phyloP scores from a whole-genome alignment of 495 filamentous ascomycete genomes.

The Aspergillus sclerotioniger region DNA sequence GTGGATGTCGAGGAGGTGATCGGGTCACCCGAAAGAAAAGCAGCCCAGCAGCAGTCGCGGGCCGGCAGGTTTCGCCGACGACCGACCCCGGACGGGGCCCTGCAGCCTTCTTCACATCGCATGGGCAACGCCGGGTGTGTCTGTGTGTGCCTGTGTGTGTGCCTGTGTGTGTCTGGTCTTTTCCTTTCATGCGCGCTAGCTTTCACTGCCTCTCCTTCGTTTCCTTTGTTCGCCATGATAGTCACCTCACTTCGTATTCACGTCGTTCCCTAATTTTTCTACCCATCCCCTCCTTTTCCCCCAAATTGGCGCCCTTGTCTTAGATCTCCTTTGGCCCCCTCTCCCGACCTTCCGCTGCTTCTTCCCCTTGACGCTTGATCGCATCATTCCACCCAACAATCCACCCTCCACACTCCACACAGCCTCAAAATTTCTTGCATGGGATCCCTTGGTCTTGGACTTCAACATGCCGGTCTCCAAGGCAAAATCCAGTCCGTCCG shows the following conservation, averaged over 20 bases:
- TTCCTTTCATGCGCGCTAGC: constrained; percentile 11
- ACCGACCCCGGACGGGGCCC: constrained; percentile 23
- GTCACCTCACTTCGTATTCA: neutral
- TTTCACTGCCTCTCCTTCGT: constrained; percentile 12
- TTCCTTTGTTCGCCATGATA: constrained; percentile 13
- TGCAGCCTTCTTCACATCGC: constrained; percentile 2
- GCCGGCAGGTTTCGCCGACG: constrained; percentile 27
- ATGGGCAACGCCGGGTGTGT: constrained; percentile 12
- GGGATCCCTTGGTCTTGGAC: constrained; percentile 8
- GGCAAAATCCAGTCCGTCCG: constrained; percentile 40
- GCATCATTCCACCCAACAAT: constrained; percentile 1
- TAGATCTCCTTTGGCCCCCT: neutral
- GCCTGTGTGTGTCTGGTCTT: neutral
- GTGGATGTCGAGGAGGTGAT: constrained; percentile 11
- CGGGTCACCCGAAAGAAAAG: constrained; percentile 25
- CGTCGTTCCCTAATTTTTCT: constrained; percentile 12
- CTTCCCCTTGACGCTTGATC: constrained; percentile 17
- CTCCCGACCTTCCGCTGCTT: constrained; percentile 10
- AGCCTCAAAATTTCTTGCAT: constrained; percentile 10
- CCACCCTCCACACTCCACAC: neutral
- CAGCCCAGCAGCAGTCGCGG: constrained; percentile 14
- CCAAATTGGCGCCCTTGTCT: constrained; percentile 7
- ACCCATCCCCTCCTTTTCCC: constrained; percentile 5
- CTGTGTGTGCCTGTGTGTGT: neutral
- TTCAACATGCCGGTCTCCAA: constrained; percentile 42